Conservation (phyloP, 495 filamentous ascomycete genomes). For the Penicillium bovifimosum region DNA sequence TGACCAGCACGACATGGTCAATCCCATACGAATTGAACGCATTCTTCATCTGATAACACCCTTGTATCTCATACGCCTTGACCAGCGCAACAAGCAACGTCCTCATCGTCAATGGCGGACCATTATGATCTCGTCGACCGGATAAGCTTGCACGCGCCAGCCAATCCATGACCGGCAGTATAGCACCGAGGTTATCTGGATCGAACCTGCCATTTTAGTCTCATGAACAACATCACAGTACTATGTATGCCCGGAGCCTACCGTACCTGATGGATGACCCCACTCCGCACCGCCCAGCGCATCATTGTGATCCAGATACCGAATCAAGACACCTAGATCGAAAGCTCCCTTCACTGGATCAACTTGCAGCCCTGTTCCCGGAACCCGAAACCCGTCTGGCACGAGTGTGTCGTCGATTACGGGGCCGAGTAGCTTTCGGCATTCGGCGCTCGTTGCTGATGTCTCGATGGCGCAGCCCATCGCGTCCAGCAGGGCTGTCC, state of each 20-base stretch:
- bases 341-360: slow-evolving; percentile 43
- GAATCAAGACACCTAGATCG: slow-evolving; percentile 38
- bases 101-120: slow-evolving; percentile 25
- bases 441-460: slow-evolving; percentile 21
- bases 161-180: slow-evolving; percentile 37
- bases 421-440: slow-evolving; percentile 23
- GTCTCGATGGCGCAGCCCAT: slow-evolving; percentile 39
- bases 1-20: slow-evolving; percentile 44
- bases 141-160: slow-evolving; percentile 20
- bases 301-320: slow-evolving; percentile 46
- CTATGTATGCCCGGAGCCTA: background rate
- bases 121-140: slow-evolving; percentile 3
- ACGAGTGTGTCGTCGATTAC: slow-evolving; percentile 18
- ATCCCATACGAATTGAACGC: slow-evolving; percentile 38
- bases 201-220: background rate
- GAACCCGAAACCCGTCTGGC: slow-evolving; percentile 37
- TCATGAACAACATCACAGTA: background rate
- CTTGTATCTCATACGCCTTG: slow-evolving; percentile 48
- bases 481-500: slow-evolving; percentile 35
- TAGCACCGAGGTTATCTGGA: slow-evolving; percentile 39
- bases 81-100: slow-evolving; percentile 33
- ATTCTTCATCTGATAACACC: slow-evolving; percentile 35
- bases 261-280: slow-evolving; percentile 42
- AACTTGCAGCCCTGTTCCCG: slow-evolving; percentile 33
- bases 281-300: slow-evolving; percentile 38